These are phyloP conservation scores for Cryptococcus sp. DNA, from an alignment of 1,284 basidiomycete genomes.

Conservation along the genomic window DNA sequence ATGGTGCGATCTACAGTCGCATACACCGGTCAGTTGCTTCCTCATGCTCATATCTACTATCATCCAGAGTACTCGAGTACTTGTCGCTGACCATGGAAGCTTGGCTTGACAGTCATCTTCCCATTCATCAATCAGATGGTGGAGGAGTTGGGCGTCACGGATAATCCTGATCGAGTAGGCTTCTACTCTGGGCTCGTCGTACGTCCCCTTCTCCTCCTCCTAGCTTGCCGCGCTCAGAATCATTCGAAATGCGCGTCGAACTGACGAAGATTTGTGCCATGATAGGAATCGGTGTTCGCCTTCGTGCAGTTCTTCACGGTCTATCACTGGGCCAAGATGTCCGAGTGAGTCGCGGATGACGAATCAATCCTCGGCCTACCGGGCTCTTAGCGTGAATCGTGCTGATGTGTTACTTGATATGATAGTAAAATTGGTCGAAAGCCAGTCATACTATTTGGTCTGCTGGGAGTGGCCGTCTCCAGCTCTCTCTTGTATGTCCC, in stretches of 20 bases:
- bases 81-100: no score
- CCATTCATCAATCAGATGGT: constrained; percentile 58
- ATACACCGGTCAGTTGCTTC: neutral
- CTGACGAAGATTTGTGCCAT: neutral
- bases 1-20: neutral
- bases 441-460: constrained; percentile 46
- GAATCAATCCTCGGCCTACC: neutral
- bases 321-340: constrained; percentile 51
- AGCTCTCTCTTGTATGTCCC: constrained; percentile 41
- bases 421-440: constrained; percentile 43
- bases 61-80: neutral
- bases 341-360: constrained; percentile 35
- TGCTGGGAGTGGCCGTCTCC: constrained; percentile 46
- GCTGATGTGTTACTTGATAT: constrained; percentile 1
- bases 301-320: constrained; percentile 52
- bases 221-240: neutral
- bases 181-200: constrained; percentile 52
- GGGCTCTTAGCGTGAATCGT: neutral
- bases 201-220: constrained; percentile 5
- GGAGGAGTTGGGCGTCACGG: constrained; percentile 52
- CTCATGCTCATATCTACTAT: neutral
- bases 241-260: neutral
- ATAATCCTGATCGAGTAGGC: constrained; percentile 50
- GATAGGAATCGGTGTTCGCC: constrained; percentile 48
- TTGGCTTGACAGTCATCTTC: constrained; percentile 50